Evolutionary conservation across 202 grass and related monocot genomes (phyloP), one percentile per base, ranked within the genome.

Genomic region (Bolboschoenoplectus hybrid): DNA sequence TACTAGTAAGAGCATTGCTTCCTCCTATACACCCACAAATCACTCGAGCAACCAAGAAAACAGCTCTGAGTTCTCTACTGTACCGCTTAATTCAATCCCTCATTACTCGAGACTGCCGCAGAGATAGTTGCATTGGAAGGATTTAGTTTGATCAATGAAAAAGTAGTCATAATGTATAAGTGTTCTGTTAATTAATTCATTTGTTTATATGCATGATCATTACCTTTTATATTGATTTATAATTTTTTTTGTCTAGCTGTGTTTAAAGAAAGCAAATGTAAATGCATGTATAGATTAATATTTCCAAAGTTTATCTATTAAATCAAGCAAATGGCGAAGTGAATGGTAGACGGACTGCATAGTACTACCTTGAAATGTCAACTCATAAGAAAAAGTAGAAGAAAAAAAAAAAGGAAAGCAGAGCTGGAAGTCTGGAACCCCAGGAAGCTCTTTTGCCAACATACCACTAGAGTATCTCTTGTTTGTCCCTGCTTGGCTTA

Each of bases 111-210:
- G 67, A 85, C 55, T 68, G 36, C 85, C 85, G 11, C 84, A 65
- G 35, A 90, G 84, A 91, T 94, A 88, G 88, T 78, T 63, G 52
- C 32, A 63, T 34, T 53, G 19, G 56, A 90, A 63, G 84, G 86
- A 71, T 88, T 56, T 74, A 90, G 62, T 85, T 60, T 80, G 9
- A 71, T 53, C 50, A 36, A 56, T 71, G 13, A 51, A 83, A 68
- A 14, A 53, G 8, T 67, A 84, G 63, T 55, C 58, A 84, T 57
- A 63, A 55, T 38, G 63, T 69, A 40, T 69, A 71, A 49, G 3
- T 71, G 46, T 58, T 70, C 65, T 66, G 78, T 77, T 91, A 92
- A 89, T 92, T 74, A 77, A 88, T 94, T 91, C 79, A 92, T 95
- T 92, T 86, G 80, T 95, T 92, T 70, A 91, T 82, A 82, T 91